Percentiles rank a stretch among this genome's conserved stretches.
phyloP scores from a whole-genome alignment of 2,329 filamentous ascomycete genomes.

The Scedosporium minutisporum region DNA sequence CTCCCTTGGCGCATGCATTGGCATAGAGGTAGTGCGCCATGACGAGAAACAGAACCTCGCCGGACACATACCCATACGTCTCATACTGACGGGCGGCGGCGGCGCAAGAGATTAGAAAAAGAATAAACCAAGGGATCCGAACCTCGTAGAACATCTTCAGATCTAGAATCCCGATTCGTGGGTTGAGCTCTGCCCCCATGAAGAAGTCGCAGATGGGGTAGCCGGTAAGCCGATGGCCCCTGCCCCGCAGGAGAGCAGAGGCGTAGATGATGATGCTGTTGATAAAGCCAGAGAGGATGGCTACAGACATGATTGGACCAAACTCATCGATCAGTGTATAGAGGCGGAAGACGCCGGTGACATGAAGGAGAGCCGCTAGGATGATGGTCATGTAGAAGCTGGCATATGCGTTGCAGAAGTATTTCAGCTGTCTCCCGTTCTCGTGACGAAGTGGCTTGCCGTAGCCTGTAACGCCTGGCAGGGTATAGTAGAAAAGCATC shows the following conservation, averaged over 20 bases:
- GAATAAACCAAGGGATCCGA: constrained; percentile 83
- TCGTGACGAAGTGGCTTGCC: constrained; percentile 81
- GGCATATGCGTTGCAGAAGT: constrained; percentile 86
- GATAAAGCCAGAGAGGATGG: constrained; percentile 83
- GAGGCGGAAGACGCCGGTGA: constrained; percentile 74
- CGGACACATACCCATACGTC: constrained; percentile 72
- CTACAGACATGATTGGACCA: constrained; percentile 82
- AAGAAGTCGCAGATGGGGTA: constrained; percentile 83
- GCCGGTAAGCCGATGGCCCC: constrained; percentile 86
- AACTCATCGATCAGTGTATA: constrained; percentile 94
- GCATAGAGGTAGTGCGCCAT: constrained; percentile 89
- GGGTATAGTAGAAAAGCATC: constrained; percentile 68
- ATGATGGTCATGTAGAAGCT: constrained; percentile 82
- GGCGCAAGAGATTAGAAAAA: constrained; percentile 67
- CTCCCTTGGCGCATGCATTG: constrained; percentile 84
- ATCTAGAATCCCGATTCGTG: constrained; percentile 74
- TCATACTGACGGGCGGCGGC: constrained; percentile 77
- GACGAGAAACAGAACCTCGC: constrained; percentile 71
- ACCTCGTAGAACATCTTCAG: constrained; percentile 98
- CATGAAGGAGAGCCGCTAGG: constrained; percentile 63
- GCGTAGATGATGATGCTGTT: constrained; percentile 78
- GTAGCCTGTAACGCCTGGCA: constrained; percentile 79
- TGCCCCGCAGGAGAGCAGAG: constrained; percentile 70
- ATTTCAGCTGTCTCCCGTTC: constrained; percentile 75
- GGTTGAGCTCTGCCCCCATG: constrained; percentile 85